Conservation (phyloP, 805 yeast genomes). For the Barnettozyma botsteinii region DNA sequence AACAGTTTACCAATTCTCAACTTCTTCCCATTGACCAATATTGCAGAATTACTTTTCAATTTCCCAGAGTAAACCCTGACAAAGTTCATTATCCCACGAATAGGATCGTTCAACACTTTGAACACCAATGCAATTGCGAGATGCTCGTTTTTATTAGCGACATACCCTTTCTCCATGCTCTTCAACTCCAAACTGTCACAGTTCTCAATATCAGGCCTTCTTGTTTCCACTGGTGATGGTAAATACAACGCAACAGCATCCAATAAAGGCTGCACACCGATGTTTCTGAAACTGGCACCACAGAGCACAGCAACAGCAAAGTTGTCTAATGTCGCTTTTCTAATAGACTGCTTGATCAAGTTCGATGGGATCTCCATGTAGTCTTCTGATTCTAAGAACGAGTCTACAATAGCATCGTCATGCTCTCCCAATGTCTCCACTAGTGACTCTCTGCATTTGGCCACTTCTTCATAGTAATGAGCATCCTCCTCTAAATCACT, state of each 20-base stretch:
- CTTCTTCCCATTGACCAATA: slow-evolving; percentile 63
- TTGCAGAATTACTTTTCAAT: slow-evolving; percentile 53
- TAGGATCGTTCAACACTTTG: slow-evolving; percentile 83
- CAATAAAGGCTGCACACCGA: slow-evolving; percentile 91
- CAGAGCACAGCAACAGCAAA: slow-evolving; percentile 75
- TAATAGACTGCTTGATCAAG: slow-evolving; percentile 53
- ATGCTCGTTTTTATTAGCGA: slow-evolving; percentile 51
- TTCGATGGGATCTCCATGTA: slow-evolving; percentile 57
- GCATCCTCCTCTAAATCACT: slow-evolving; percentile 37
- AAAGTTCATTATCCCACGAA: slow-evolving; percentile 76
- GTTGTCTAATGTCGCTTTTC: slow-evolving; percentile 53
- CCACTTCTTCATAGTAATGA: slow-evolving; percentile 41
- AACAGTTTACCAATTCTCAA: slow-evolving; percentile 63
- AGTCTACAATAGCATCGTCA: slow-evolving; percentile 72
- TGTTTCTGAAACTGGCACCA: slow-evolving; percentile 88
- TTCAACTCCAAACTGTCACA: slow-evolving; percentile 29
- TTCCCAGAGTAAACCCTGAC: slow-evolving; percentile 85
- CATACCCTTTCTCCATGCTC: slow-evolving; percentile 41
- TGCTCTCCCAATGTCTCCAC: slow-evolving; percentile 80
- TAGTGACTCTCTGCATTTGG: slow-evolving; percentile 61
- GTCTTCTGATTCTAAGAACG: slow-evolving; percentile 70
- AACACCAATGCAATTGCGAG: slow-evolving; percentile 80
- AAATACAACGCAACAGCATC: slow-evolving; percentile 75
- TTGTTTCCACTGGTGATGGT: slow-evolving; percentile 73
- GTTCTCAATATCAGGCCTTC: slow-evolving; percentile 47